Base-by-base conservation (phyloP, 2,329 filamentous ascomycete genomes). In the Fusarium tupiense region DNA sequence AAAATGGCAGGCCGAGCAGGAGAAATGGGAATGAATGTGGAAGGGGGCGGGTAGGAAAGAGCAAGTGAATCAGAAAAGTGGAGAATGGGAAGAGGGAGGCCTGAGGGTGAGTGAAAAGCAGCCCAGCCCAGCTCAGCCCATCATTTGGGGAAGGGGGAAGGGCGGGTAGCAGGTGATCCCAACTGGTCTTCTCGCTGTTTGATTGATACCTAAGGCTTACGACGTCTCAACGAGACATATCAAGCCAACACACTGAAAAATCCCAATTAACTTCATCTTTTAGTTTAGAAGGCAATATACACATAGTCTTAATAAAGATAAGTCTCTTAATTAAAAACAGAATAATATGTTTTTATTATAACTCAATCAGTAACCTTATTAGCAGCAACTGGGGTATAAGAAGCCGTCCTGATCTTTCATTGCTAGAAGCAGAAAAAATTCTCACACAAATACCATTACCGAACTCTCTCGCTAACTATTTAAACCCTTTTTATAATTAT, bases 41-140 rank as follows among this genome's bases (percentile, higher is more conserved):
- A 67, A 72, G 69, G 75, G 69, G 61, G 46, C 64, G 62, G 72
- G 67, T 71, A 50, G 62, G 68, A 72, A 71, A 61, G 62, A 67
- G 47, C 56, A 69, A 72, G 58, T 63, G 66, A 74, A 70, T 61
- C 69, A 73, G 67, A 72, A 74, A 75, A 71, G 72, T 72, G 71
- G 71, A 62, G 73, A 64, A 73, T 70, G 64, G 71, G 59, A 72
- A 80, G 73, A 73, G 67, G 62, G 61, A 67, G 61, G 63, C 64
- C 64, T 61, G 52, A 49, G 47, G 41, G 49, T 53, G 64, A 61
- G 69, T 56, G 61, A 58, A 61, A 58, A 54, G 43, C 50, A 50
- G 60, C 52, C 46, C 50, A 53, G 61, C 35, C 35, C 35, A 37
- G 35, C 49, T 40, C 50, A 50, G 58, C 49, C 66, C 70, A 73